Evolutionary conservation across 2,329 filamentous ascomycete species (phyloP).

Genomic region (Sphaerulina vaccinii): DNA sequence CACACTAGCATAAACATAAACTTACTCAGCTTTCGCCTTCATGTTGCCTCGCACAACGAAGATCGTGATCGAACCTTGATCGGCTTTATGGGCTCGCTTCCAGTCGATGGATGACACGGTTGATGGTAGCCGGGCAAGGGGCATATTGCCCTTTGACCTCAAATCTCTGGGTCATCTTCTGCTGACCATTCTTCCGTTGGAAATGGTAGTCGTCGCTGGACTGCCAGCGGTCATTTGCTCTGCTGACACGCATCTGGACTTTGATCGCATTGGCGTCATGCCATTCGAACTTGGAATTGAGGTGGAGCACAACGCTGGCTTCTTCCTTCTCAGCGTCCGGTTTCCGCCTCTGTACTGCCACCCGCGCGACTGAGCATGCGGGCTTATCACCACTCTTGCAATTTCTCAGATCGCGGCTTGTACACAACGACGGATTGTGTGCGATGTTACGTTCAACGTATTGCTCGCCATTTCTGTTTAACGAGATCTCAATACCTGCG

Average conservation of each 20-base stretch:
- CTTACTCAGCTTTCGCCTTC: background rate
- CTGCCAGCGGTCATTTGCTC: too few relatives aligned
- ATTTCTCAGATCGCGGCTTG: background rate
- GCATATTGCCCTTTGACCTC: background rate
- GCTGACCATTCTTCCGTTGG: background rate
- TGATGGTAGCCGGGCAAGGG: background rate
- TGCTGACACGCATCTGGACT: background rate
- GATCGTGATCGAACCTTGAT: slow-evolving; percentile 17
- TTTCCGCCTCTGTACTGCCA: background rate
- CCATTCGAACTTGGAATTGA: background rate
- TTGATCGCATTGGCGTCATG: background rate
- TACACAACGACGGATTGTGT: background rate
- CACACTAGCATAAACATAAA: too few relatives aligned
- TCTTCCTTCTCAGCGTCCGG: background rate
- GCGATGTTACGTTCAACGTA: background rate
- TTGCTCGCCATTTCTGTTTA: background rate
- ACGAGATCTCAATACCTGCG: background rate
- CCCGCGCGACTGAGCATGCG: background rate
- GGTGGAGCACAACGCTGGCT: background rate
- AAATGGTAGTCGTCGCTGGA: too few relatives aligned
- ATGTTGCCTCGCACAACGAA: slow-evolving; percentile 13
- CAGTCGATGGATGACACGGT: background rate
- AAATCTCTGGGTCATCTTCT: background rate
- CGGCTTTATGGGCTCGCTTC: slow-evolving; percentile 1
- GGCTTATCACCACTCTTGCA: background rate